Base-by-base conservation (phyloP, 371 early-diverging fungal genomes). In the Mortierella sp. region DNA sequence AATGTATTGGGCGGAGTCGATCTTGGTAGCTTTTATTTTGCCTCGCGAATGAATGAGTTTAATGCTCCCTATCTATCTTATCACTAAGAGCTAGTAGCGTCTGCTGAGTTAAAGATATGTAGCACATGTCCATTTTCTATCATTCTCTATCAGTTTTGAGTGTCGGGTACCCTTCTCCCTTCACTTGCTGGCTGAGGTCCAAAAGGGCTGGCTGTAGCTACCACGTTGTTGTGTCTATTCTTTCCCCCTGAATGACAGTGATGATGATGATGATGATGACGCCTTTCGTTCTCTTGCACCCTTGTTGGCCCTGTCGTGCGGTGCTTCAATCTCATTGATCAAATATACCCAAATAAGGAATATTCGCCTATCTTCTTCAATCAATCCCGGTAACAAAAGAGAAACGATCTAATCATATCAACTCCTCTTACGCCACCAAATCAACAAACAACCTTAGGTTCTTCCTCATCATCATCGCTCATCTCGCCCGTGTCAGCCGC, bases 271-370 rank as follows among this genome's bases (percentile, higher is more conserved):
- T 68, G 68, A 42, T 21, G 68, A 68, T 68, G 38, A 68, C 68
- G 38, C 65, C 38, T 34, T 65, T 65, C 21, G 19, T 31, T 21
- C 34, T 38, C 65, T 34, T 63, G 63, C 34, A 34, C 31, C 63
- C 19, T 31, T 34, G 63, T 63, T 68, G 68, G 42, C 72, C 48
- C 50, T 45, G 48, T 47, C 10, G 50, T 72, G 72, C 72, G 72
- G 72, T 48, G 31, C 48, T 72, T 72, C 31, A 72, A 72, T 47
- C 28, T 34, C 7, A 63, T 5, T n/a, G n/a, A 55, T 58, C n/a
- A 58, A 63, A 60, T 75, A 45, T 31, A 31, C 68, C 75, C 75
- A 65, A 70, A 76, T 50, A 68, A 52, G 54, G 70, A 68, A 76
- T 28, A 50, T n/a, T 28, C 47, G 52, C 54, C 54, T 73, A 73